Evolutionary conservation across 108 stramenopile genomes (phyloP), one percentile per base, ranked within the genome.

Genomic region (Pseudonitzschia pungens): DNA sequence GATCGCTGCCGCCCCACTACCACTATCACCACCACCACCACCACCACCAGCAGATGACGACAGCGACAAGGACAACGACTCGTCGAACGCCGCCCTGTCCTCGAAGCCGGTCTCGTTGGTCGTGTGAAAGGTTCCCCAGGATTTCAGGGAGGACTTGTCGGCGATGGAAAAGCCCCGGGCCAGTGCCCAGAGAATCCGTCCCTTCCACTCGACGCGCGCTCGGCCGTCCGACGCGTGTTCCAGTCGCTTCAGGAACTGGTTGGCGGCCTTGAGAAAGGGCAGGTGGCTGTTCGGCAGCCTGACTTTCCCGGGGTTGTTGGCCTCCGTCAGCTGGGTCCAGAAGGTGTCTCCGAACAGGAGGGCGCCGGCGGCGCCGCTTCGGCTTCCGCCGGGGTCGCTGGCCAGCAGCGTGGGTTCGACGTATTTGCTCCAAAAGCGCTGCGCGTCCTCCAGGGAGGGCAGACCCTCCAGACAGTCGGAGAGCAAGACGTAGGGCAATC

Each of bases 61-160:
- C 65, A 4, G n/a, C 56, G n/a, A 15, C 29, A 15, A 24, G 60
- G 24, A 44, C 55, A 24, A n/a, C n/a, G 45, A 24, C 56, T 54
- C 42, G 48, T 75, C 69, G 57, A 65, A 72, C 24, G 69, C 63
- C 27, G 75, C 67, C 32, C 62, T 31, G 18, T 44, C 59, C 41
- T 74, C 81, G 63, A 70, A 75, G 51, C 75, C 72, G 7, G 62
- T 75, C 43, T 31, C 52, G 42, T 71, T 68, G 24, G 70, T 73
- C 1, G 71, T 69, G 69, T 79, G 80, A 75, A 80, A 87, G 74
- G 36, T 86, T 44, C 92, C 92, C 87, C 89, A 84, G 0, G 84
- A 75, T 75, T 90, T 94, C 48, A 86, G 58, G 0, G 84, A 86
- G 63, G 87, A 89, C 60, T 87, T 77, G 54, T 94, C 92, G 44